phyloP scores from a whole-genome alignment of 192 early-diverging fungal species.

The Dissophora globulifera region DNA sequence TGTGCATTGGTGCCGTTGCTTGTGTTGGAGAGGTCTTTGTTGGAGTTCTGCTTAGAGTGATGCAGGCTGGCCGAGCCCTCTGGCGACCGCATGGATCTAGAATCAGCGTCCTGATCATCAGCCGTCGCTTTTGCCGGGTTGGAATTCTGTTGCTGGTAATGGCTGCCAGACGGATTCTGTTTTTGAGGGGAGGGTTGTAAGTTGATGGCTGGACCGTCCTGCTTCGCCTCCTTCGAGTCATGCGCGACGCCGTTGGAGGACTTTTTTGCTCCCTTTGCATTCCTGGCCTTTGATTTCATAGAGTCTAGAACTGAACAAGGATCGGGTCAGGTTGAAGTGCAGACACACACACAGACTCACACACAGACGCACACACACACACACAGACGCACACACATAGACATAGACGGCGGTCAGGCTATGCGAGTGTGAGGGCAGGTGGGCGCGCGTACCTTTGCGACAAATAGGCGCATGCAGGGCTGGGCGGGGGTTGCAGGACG shows the following conservation, averaged over 20 bases:
- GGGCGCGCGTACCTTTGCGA: conserved; percentile 5
- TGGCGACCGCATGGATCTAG: too few species aligned
- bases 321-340: not conserved
- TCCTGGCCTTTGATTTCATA: conserved; percentile 50
- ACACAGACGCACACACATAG: not conserved
- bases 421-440: too few species aligned
- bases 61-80: too few species aligned
- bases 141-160: not conserved
- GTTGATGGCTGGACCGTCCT: not conserved
- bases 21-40: too few species aligned
- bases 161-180: not conserved
- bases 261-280: conserved; percentile 34
- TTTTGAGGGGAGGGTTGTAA: not conserved
- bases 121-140: not conserved
- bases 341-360: too few species aligned
- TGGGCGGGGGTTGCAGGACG: not conserved
- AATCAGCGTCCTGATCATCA: too few species aligned
- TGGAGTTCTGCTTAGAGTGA: too few species aligned
- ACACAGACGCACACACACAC: too few species aligned
- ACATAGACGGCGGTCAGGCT: not conserved
- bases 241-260: conserved; percentile 11
- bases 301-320: conserved; percentile 6
- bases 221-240: not conserved
- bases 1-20: not conserved
- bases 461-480: not conserved